phyloP scores from a whole-genome alignment of 2,329 filamentous ascomycete species.

The Fusarium buxicola region DNA sequence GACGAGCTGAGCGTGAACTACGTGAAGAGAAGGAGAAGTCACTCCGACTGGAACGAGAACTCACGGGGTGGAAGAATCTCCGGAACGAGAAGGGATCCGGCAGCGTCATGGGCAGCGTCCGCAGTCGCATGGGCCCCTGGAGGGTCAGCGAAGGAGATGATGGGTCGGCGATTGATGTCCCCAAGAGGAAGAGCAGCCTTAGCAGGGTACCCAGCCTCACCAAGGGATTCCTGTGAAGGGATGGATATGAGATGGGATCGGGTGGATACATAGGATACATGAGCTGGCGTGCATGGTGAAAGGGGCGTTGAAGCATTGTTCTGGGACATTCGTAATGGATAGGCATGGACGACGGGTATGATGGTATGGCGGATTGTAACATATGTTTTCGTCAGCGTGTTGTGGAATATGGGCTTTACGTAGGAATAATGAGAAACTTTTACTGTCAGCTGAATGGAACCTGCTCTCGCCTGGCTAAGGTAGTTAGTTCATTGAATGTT shows the following conservation, averaged over 20 bases:
- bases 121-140: slow-evolving; percentile 51
- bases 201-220: slow-evolving; percentile 74
- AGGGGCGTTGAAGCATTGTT: slow-evolving; percentile 44
- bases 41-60: slow-evolving; percentile 84
- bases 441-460: background rate
- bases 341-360: slow-evolving; percentile 19
- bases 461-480: too few relatives aligned
- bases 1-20: slow-evolving; percentile 89
- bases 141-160: slow-evolving; percentile 56
- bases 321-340: slow-evolving; percentile 29
- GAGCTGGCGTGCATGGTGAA: slow-evolving; percentile 27
- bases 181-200: slow-evolving; percentile 74
- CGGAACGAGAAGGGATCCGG: slow-evolving; percentile 69
- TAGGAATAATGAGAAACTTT: slow-evolving; percentile 39
- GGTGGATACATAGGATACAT: slow-evolving; percentile 27
- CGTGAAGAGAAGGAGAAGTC: slow-evolving; percentile 88
- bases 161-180: slow-evolving; percentile 61
- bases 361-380: slow-evolving; percentile 25
- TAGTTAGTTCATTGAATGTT: too few relatives aligned
- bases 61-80: slow-evolving; percentile 85
- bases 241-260: background rate
- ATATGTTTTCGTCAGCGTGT: slow-evolving; percentile 24
- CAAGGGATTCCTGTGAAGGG: slow-evolving; percentile 77
- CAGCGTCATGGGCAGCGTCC: slow-evolving; percentile 61
- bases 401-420: slow-evolving; percentile 38